Conservation (phyloP, 345 rosid species). For the Mangifera indica region DNA sequence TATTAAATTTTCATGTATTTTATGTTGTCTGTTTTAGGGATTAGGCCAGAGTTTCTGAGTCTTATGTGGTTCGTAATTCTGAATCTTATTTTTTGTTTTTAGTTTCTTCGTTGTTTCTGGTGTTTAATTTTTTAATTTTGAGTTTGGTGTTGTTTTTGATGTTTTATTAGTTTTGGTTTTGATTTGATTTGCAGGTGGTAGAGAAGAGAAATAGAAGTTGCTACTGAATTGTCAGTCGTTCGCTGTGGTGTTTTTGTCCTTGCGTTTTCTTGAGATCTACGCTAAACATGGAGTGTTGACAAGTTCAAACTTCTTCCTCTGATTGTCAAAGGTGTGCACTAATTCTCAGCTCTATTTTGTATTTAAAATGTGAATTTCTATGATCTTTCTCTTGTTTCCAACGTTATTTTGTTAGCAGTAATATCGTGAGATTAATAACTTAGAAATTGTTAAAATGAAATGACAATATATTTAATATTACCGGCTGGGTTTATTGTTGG, state of each 20-base stretch:
- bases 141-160: neutral
- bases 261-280: conserved; percentile 21
- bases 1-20: too few species aligned
- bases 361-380: too few species aligned
- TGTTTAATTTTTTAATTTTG: neutral
- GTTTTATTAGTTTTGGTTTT: neutral
- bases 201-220: neutral
- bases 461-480: too few species aligned
- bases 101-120: neutral
- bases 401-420: too few species aligned
- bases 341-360: too few species aligned
- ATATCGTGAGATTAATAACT: too few species aligned
- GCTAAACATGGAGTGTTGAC: conserved; percentile 13
- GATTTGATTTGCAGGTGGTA: neutral
- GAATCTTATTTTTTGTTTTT: too few species aligned
- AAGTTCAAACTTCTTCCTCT: conserved; percentile 1
- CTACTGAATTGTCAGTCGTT: neutral
- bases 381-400: too few species aligned
- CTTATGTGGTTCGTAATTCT: too few species aligned
- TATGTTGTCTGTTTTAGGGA: neutral
- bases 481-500: too few species aligned
- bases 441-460: too few species aligned
- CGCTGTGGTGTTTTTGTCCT: neutral
- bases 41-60: too few species aligned
- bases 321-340: neutral